A percentile compares a stretch with the other conserved stretches of the same genome.
These are phyloP conservation scores for Pogostemon cablin DNA, from an alignment of 257 asterid genomes.

Conservation along the genomic window DNA sequence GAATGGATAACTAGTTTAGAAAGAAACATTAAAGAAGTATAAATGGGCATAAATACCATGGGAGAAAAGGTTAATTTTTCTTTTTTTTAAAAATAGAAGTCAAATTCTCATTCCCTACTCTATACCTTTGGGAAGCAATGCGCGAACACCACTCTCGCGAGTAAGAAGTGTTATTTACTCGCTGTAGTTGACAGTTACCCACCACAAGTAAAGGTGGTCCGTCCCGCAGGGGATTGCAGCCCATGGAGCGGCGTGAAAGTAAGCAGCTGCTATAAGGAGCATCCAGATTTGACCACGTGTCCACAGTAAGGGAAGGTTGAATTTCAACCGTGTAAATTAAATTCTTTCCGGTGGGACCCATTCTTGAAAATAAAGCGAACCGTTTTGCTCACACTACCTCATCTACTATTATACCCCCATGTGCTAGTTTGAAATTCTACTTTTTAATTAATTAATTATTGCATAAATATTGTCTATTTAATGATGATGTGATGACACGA, in stretches of 20 bases:
- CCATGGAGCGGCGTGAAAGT: conserved; percentile 26
- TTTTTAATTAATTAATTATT: not conserved
- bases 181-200: conserved; percentile 10
- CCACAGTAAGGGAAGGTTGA: not conserved
- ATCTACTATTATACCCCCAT: not conserved
- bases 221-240: conserved; percentile 13
- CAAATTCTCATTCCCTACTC: conserved; percentile 8
- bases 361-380: conserved; percentile 34
- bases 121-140: conserved; percentile 31
- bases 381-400: conserved; percentile 20
- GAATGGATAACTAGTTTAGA: no score
- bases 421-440: no score
- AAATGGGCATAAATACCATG: no score
- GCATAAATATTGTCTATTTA: not conserved
- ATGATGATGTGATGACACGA: not conserved
- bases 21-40: no score
- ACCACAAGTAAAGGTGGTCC: not conserved
- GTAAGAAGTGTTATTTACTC: not conserved
- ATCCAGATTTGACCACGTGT: conserved; percentile 29
- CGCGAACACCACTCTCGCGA: conserved; percentile 23
- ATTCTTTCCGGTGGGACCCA: conserved; percentile 28
- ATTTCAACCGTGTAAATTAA: conserved; percentile 33
- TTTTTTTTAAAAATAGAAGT: no score
- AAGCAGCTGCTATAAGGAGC: conserved; percentile 31
- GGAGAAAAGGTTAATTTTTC: no score